Base-by-base conservation (phyloP, 1,284 basidiomycete species). In the Puccinia hordei region DNA sequence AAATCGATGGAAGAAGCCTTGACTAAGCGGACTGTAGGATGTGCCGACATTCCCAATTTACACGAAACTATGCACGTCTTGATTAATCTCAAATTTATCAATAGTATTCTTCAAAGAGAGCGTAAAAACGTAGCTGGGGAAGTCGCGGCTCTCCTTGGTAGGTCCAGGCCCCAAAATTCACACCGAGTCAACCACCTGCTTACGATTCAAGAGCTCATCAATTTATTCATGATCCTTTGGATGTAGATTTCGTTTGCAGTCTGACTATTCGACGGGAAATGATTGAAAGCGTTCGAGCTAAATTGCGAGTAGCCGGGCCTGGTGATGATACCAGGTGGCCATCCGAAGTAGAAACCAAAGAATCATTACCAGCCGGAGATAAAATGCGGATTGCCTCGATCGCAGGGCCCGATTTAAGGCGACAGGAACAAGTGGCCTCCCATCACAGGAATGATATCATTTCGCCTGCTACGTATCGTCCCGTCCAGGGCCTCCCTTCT, bases 261-360 rank as follows among this genome's bases (percentile, higher is more conserved):
- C 89, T 95, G 72, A 93, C 93, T 0, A 87, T 95, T 0, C 90
- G 91, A 17, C 89, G 92, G 38, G 94, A 97, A 85, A 84, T 88
- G 74, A 77, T 87, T 15, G 86, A 87, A 41, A 84, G 84, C 4
- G 86, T 87, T 82, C 85, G 85, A 38, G 78, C 81, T 77, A 87
- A 94, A 85, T 90, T 92, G 80, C 86, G 88, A 6, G 84, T 86
- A 24, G 65, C 83, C 0, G 84, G 85, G 57, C 85, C 85, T 30
- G 82, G 81, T 17, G 85, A 86, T 44, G 86, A 85, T 24, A 84
- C 87, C 30, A 46, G 41, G 53, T 79, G 77, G 77, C 75, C 75
- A 41, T 78, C 75, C 12, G 49, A 53, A 51, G 89, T 38, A 87
- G 89, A 0, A 83, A 57, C 59, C 74, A 81, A 9, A 74, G 82